These are phyloP conservation scores for Fomitopsis serialis DNA, from an alignment of 768 basidiomycete genomes.

Conservation along the genomic window DNA sequence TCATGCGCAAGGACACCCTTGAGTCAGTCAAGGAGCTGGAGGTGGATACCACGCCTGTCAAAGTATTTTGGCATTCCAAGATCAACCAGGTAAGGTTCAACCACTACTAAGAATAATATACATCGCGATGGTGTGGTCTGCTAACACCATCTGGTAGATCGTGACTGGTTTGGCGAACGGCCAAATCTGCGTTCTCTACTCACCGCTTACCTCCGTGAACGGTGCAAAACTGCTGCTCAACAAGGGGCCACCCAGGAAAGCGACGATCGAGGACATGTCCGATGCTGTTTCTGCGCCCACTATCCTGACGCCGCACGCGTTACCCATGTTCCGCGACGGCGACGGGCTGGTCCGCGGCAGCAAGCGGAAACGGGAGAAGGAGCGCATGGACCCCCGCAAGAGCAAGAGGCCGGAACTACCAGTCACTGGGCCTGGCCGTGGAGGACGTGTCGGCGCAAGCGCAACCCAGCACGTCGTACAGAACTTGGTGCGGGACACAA, in stretches of 20 bases:
- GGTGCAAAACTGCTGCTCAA: slow-evolving; percentile 87
- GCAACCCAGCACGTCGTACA: slow-evolving; percentile 97
- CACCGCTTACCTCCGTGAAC: slow-evolving; percentile 82
- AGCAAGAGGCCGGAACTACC: slow-evolving; percentile 90
- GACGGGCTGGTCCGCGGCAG: slow-evolving; percentile 52
- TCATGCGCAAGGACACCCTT: slow-evolving; percentile 66
- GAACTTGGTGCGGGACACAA: slow-evolving; percentile 86
- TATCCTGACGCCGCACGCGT: slow-evolving; percentile 87
- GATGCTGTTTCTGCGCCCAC: slow-evolving; percentile 80
- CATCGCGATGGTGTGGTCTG: neutral
- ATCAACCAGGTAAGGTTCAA: slow-evolving; percentile 82
- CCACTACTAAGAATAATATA: neutral
- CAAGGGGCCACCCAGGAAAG: slow-evolving; percentile 80
- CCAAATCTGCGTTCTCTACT: slow-evolving; percentile 86
- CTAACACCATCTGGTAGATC: slow-evolving; percentile 46
- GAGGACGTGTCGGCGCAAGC: slow-evolving; percentile 93
- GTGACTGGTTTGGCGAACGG: slow-evolving; percentile 85
- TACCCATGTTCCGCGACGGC: slow-evolving; percentile 90
- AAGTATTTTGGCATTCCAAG: slow-evolving; percentile 91
- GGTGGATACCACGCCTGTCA: slow-evolving; percentile 79
- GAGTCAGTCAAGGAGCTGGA: slow-evolving; percentile 62
- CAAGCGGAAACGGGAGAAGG: slow-evolving; percentile 89
- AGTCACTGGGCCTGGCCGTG: slow-evolving; percentile 86
- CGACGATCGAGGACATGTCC: slow-evolving; percentile 84
- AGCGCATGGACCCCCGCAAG: slow-evolving; percentile 84